Percentiles rank a stretch among this genome's conserved stretches.
Conservation (phyloP, 2,329 filamentous ascomycete genomes). For the Cladosporium sp. region DNA sequence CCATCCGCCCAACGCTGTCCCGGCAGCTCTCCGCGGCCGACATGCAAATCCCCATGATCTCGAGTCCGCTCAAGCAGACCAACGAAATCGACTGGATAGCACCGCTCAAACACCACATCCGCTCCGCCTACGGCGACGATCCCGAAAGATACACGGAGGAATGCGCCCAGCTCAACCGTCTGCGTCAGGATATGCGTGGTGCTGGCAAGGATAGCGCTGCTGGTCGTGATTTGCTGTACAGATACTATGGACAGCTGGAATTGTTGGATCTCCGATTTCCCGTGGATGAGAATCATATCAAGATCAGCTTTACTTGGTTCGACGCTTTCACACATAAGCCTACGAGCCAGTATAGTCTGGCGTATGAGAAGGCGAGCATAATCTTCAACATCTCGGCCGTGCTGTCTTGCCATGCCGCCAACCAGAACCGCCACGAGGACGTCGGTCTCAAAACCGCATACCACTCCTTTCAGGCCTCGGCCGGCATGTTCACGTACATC, state of each 20-base stretch:
- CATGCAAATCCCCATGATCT: conserved; percentile 92
- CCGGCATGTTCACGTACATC: conserved; percentile 99
- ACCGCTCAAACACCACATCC: conserved; percentile 89
- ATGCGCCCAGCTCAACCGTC: conserved; percentile 85
- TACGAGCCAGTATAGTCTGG: conserved; percentile 93
- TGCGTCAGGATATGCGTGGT: conserved; percentile 97
- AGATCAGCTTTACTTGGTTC: conserved; percentile 98
- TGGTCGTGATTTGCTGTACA: conserved; percentile 86
- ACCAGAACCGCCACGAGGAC: conserved; percentile 89
- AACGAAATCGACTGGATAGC: conserved; percentile 98
- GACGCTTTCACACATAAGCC: conserved; percentile 98
- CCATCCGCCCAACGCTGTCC: conserved; percentile 26
- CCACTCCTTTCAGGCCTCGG: conserved; percentile 95
- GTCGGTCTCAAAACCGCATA: conserved; percentile 92
- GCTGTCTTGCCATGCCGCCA: conserved; percentile 88
- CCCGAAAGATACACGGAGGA: conserved; percentile 94
- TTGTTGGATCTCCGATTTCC: conserved; percentile 91
- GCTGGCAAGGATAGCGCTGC: conserved; percentile 95
- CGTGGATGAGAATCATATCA: conserved; percentile 97
- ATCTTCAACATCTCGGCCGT: conserved; percentile 99
- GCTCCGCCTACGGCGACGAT: conserved; percentile 90
- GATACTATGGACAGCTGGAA: conserved; percentile 97
- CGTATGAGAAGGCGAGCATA: conserved; percentile 97
- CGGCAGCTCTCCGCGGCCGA: conserved; percentile 43
- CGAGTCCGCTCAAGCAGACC: conserved; percentile 83